A percentile compares a stretch with the other conserved stretches of the same genome.
Conservation (phyloP, 2,329 filamentous ascomycete species). For the Eurotiales sp. region DNA sequence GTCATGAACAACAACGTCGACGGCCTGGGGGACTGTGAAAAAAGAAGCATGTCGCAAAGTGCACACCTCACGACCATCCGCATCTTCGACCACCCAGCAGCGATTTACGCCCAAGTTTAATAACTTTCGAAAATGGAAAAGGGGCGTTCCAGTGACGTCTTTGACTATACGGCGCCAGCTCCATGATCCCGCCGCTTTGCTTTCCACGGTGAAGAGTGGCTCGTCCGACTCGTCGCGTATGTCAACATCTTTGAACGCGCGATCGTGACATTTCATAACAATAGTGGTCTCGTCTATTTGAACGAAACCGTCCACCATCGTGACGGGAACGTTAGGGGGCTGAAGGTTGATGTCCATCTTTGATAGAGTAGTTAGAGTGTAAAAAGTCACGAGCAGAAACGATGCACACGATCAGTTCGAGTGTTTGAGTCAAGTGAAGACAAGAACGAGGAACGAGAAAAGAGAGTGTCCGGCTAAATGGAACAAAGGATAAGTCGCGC, state of each 20-base stretch:
- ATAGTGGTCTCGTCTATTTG: neutral
- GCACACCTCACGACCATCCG: neutral
- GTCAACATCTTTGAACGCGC: slow-evolving; percentile 7
- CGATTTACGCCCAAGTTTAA: neutral
- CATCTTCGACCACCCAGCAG: slow-evolving; percentile 1
- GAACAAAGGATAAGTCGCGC: too few species aligned
- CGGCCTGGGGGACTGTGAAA: neutral
- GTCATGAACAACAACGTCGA: neutral
- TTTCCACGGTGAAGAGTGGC: slow-evolving; percentile 2
- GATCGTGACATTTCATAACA: slow-evolving; percentile 3
- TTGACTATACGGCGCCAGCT: slow-evolving; percentile 8
- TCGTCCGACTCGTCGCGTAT: slow-evolving; percentile 6
- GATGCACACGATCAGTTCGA: too few species aligned
- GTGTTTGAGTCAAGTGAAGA: too few species aligned
- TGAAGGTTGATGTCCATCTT: neutral
- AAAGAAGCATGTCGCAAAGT: neutral
- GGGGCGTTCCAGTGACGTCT: slow-evolving; percentile 6
- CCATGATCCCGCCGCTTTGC: neutral
- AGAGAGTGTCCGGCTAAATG: too few species aligned
- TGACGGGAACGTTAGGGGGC: neutral
- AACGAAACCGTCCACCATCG: slow-evolving; percentile 5
- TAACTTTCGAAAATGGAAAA: slow-evolving; percentile 4
- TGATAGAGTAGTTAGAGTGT: neutral
- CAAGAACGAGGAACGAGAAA: too few species aligned
- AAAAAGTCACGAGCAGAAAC: too few species aligned